Evolutionary conservation across 768 basidiomycete genomes (phyloP).

Genomic region (Leccinum subtestaceum): DNA sequence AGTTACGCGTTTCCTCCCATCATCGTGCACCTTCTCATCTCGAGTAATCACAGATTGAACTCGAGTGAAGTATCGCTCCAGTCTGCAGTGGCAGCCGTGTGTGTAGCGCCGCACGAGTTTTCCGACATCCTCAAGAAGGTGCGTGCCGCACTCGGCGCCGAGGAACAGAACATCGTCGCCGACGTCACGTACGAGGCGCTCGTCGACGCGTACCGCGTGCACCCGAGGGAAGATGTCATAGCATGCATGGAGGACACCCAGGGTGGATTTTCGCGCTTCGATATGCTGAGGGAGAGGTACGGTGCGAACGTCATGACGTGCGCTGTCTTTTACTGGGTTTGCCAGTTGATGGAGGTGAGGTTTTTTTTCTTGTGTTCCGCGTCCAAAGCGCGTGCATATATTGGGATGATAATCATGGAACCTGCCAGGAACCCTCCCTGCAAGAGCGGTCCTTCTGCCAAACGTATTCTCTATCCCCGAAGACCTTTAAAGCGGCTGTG

Average conservation of each 20-base stretch:
- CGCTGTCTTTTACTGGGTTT: slow-evolving; percentile 48
- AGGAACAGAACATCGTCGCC: not conserved
- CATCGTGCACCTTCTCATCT: not conserved
- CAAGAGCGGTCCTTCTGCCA: slow-evolving; percentile 20
- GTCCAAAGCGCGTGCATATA: not conserved
- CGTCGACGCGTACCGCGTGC: slow-evolving; percentile 25
- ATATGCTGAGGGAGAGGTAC: slow-evolving; percentile 18
- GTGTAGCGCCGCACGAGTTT: slow-evolving; percentile 23
- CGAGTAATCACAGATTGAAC: slow-evolving; percentile 20
- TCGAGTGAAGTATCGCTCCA: slow-evolving; percentile 29
- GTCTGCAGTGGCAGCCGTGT: slow-evolving; percentile 25
- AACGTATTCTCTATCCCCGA: slow-evolving; percentile 14
- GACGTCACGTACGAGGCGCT: slow-evolving; percentile 31
- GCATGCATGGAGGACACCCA: slow-evolving; percentile 38
- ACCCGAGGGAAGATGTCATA: slow-evolving; percentile 14
- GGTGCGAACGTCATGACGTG: slow-evolving; percentile 30
- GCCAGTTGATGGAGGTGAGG: slow-evolving; percentile 37
- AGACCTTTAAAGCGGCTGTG: slow-evolving; percentile 21
- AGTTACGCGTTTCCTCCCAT: slow-evolving; percentile 17
- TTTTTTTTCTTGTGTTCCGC: not conserved
- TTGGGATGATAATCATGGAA: not conserved
- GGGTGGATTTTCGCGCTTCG: slow-evolving; percentile 12
- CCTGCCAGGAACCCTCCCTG: slow-evolving; percentile 9
- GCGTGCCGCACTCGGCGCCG: slow-evolving; percentile 13
- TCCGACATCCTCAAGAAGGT: slow-evolving; percentile 23